Percentiles rank a stretch among this genome's conserved stretches.
These are phyloP conservation scores for Russula ochroleuca DNA, from an alignment of 768 basidiomycete genomes.

Conservation along the genomic window DNA sequence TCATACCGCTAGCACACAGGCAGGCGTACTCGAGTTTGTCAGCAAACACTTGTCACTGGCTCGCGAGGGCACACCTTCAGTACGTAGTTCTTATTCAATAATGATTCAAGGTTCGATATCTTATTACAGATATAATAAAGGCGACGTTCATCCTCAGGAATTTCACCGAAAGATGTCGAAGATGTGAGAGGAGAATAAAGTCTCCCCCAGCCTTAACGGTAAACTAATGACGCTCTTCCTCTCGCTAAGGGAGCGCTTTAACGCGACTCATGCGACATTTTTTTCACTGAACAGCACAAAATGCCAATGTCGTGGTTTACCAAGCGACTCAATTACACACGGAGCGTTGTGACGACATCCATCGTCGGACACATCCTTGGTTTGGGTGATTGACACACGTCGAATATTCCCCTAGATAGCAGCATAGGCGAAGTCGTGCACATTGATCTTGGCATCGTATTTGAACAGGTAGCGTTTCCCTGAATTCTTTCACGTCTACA, in stretches of 20 bases:
- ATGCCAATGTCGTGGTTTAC: slow-evolving; percentile 88
- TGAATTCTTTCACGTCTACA: not conserved
- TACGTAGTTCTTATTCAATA: slow-evolving; percentile 33
- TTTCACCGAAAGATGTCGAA: slow-evolving; percentile 33
- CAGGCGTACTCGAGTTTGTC: slow-evolving; percentile 91
- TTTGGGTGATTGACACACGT: slow-evolving; percentile 86
- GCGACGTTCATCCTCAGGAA: slow-evolving; percentile 43
- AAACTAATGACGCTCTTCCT: slow-evolving; percentile 34
- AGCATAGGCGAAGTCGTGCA: slow-evolving; percentile 84
- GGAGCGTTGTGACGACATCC: slow-evolving; percentile 89
- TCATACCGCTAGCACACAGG: slow-evolving; percentile 78
- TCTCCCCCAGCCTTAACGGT: slow-evolving; percentile 29
- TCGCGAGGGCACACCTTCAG: slow-evolving; percentile 58
- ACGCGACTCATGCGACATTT: slow-evolving; percentile 92
- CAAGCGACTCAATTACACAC: slow-evolving; percentile 82
- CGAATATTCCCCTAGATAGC: slow-evolving; percentile 88
- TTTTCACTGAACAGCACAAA: slow-evolving; percentile 87
- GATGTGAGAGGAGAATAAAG: slow-evolving; percentile 35
- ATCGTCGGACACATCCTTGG: slow-evolving; percentile 93
- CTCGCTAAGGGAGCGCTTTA: slow-evolving; percentile 41
- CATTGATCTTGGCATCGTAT: slow-evolving; percentile 95
- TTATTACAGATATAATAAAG: slow-evolving; percentile 56
- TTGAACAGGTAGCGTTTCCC: slow-evolving; percentile 70
- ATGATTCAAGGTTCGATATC: not conserved
- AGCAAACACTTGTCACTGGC: slow-evolving; percentile 66